Percentiles rank a stretch among this genome's conserved stretches.
These are phyloP conservation scores for Colletotrichum gigasporum DNA, from an alignment of 2,329 filamentous ascomycete genomes.

Conservation along the genomic window DNA sequence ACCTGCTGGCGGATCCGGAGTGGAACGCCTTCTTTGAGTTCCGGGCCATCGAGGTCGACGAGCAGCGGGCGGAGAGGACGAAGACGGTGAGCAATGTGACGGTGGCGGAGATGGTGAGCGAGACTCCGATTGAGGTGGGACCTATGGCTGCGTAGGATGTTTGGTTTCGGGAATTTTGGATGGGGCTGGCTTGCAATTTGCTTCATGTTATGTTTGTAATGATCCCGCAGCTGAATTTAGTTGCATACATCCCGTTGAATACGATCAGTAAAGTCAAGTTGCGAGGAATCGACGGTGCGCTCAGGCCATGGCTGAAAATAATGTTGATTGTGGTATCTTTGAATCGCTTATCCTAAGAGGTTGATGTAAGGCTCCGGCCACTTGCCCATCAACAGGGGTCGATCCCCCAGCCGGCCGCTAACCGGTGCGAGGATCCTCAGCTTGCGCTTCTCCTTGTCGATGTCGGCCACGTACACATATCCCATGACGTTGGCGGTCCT, in stretches of 20 bases:
- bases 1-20: conserved; percentile 43
- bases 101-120: too few species aligned
- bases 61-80: background rate
- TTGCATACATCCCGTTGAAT: too few species aligned
- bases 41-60: conserved; percentile 42
- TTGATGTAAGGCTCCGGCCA: conserved; percentile 90
- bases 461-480: conserved; percentile 91
- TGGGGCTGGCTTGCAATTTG: too few species aligned
- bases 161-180: too few species aligned
- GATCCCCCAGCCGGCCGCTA: conserved; percentile 80
- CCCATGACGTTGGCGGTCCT: conserved; percentile 87
- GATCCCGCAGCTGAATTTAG: too few species aligned
- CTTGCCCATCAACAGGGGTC: conserved; percentile 83
- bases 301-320: too few species aligned
- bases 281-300: too few species aligned
- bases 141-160: too few species aligned
- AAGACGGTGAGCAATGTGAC: too few species aligned
- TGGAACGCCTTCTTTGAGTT: conserved; percentile 49
- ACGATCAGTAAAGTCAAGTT: too few species aligned
- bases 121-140: too few species aligned
- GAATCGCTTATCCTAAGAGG: conserved; percentile 66
- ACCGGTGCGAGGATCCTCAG: conserved; percentile 86
- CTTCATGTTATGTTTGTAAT: too few species aligned
- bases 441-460: conserved; percentile 85
- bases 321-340: conserved; percentile 15